phyloP scores from a whole-genome alignment of 331 rosid genomes.

The Cydonia oblonga region DNA sequence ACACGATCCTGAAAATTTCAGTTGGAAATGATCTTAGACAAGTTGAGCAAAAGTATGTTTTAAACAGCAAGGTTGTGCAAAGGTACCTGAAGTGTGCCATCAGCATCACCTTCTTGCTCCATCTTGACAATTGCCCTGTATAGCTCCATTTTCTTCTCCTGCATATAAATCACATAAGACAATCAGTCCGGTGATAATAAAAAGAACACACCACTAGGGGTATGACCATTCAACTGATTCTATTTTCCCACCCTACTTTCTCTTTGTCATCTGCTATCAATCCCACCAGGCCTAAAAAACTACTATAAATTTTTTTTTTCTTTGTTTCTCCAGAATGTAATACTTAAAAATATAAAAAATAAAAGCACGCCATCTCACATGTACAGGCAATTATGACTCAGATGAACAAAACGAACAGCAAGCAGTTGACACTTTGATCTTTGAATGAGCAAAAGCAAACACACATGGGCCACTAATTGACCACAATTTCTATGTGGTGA shows the following conservation, averaged over 20 bases:
- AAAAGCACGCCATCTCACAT: not conserved
- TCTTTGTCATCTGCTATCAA: not conserved
- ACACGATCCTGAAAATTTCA: too few relatives aligned
- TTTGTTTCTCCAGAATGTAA: not conserved
- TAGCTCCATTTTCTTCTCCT: slow-evolving; percentile 94
- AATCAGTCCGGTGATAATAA: not conserved
- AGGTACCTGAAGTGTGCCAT: too few relatives aligned
- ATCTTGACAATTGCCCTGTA: slow-evolving; percentile 76
- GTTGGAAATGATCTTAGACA: too few relatives aligned
- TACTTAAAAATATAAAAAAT: not conserved
- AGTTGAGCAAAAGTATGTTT: too few relatives aligned
- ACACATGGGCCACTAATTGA: not conserved
- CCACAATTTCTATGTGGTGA: not conserved
- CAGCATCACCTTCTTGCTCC: slow-evolving; percentile 58
- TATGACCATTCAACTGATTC: not conserved
- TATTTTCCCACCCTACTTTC: not conserved
- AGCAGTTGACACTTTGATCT: not conserved
- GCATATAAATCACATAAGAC: slow-evolving; percentile 6
- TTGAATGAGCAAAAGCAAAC: not conserved
- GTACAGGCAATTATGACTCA: not conserved
- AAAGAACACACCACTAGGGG: not conserved
- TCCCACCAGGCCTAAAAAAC: not conserved
- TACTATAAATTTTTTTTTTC: not conserved
- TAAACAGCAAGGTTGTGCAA: too few relatives aligned
- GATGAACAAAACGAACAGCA: not conserved